Base-by-base conservation (phyloP, 495 filamentous ascomycete genomes). In the Aspergillus coremiiformis region DNA sequence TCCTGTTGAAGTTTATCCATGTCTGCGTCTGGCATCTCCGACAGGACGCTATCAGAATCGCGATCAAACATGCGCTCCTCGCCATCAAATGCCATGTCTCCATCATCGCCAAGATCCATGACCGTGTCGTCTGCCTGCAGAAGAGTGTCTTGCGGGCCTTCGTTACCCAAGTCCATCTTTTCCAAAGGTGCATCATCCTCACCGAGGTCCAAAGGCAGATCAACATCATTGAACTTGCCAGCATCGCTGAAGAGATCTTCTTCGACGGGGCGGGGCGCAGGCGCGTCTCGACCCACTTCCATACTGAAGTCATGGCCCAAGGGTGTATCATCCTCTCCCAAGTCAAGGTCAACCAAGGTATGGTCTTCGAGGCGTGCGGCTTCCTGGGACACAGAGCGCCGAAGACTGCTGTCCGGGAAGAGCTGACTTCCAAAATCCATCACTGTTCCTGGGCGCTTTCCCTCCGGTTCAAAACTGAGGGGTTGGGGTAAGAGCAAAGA, bases 281-380 rank as follows among this genome's bases (percentile, higher is more conserved):
- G 84, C 23, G 85, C 88, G 54, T 92, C 85, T 80, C 87, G 83
- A 63, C 88, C 89, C 58, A 89, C 76, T 81, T 96, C 90, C 54
- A 94, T 80, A 55, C 85, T 91, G 17, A 73, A 67, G 51, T 82
- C 81, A 51, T 74, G 66, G 6, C 67, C 71, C 32, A 72, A 58
- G 15, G 74, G 68, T 5, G 69, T 64, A 44, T 77, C 73, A 44
- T 76, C 69, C 39, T 77, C 73, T 55, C 80, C 77, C 26, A 78
- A 59, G 33, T 79, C 72, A 20, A 80, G 63, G n/a, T 78, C 70
- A 43, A 79, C 64, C 45, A 77, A 57, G 20, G 70, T 69, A 47
- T 72, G 70, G 46, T 80, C 77, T 52, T 75, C 71, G 11, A 78
- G 67, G 33, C 69, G 73, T 4, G 71, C 67, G 24, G 73, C 73